Evolutionary conservation across 2,329 filamentous ascomycete genomes (phyloP), one percentile per base, ranked within the genome.

Genomic region (Verticillium nonalfalfae): DNA sequence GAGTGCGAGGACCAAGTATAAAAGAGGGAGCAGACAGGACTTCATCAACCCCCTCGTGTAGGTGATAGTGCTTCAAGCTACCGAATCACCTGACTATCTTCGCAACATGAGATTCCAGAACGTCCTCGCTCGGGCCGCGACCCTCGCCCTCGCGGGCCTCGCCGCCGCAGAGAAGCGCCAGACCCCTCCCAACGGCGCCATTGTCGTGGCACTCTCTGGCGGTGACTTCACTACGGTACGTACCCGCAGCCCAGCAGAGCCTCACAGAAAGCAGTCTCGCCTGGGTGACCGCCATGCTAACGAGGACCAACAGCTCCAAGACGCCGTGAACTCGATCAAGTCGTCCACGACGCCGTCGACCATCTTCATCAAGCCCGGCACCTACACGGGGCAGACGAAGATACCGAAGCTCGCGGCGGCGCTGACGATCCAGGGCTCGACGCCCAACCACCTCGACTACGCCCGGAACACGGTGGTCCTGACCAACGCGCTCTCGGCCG

Each of bases 331-430:
- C 67, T 80, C 85, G 2, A 78, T 89, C 11, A 81, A 79, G 21
- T 75, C 76, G 2, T 77, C 79, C 3, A 78, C 79, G 1, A 65
- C 73, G 0, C 76, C 77, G 0, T 82, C 85, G 61, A 83, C 80
- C 67, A 86, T 90, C 72, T 89, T 89, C 75, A 83, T 90, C 70
- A 85, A 82, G 38, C 88, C 89, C 73, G 84, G 85, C 3, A 86
- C 81, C n/a, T 88, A 87, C 75, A 75, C 74, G 15, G 84, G 87
- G 68, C 84, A 87, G 66, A 83, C 88, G 45, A 81, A 80, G 60
- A 77, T 87, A 33, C 71, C 78, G 6, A 69, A 71, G 0, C 78
- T 82, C 58, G 75, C 74, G 7, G 82, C 80, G 2, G 73, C 78
- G 13, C 74, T 86, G 36, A 80, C 82, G 15, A 78, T 86, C 62